Percentiles rank a stretch among this genome's conserved stretches.
These are phyloP conservation scores for Cordyceps fumosorosea DNA, from an alignment of 2,329 filamentous ascomycete genomes.

Conservation along the genomic window DNA sequence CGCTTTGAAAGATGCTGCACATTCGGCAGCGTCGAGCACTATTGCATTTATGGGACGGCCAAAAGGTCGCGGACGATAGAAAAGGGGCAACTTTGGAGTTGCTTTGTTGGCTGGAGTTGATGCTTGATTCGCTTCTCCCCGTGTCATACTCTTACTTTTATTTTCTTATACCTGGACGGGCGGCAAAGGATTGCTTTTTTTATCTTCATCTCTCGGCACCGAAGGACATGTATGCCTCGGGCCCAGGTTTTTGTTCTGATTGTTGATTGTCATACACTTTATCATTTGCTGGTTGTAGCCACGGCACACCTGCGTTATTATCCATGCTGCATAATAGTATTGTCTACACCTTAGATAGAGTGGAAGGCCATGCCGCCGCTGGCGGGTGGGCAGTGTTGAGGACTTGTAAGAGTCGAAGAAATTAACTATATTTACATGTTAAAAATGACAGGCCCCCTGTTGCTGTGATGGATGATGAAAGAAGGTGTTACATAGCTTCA, in stretches of 20 bases:
- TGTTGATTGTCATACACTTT: constrained; percentile 1
- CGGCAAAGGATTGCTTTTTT: constrained; percentile 1
- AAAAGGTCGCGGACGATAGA: background rate
- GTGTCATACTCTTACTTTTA: background rate
- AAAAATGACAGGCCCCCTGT: background rate
- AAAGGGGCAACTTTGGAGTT: background rate
- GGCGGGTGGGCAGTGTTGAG: background rate
- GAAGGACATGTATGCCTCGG: background rate
- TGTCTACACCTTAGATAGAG: constrained; percentile 9
- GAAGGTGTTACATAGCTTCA: too few species aligned
- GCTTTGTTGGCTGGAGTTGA: constrained; percentile 4
- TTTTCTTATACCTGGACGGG: background rate
- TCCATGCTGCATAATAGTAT: constrained; percentile 13
- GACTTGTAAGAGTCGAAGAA: background rate
- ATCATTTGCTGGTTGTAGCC: background rate
- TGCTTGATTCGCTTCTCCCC: background rate
- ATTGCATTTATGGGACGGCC: constrained; percentile 12
- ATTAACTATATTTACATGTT: background rate
- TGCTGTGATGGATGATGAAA: background rate
- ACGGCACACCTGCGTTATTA: constrained; percentile 1
- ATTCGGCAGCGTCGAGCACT: background rate
- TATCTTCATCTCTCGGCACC: background rate
- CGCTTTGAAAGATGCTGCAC: constrained; percentile 14
- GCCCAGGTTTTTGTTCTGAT: background rate
- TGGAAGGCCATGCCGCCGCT: background rate